A percentile compares a stretch with the other conserved stretches of the same genome.
Evolutionary conservation across 176 grass and related monocot genomes (phyloP).

Genomic region (Tillandsia fasciculata): DNA sequence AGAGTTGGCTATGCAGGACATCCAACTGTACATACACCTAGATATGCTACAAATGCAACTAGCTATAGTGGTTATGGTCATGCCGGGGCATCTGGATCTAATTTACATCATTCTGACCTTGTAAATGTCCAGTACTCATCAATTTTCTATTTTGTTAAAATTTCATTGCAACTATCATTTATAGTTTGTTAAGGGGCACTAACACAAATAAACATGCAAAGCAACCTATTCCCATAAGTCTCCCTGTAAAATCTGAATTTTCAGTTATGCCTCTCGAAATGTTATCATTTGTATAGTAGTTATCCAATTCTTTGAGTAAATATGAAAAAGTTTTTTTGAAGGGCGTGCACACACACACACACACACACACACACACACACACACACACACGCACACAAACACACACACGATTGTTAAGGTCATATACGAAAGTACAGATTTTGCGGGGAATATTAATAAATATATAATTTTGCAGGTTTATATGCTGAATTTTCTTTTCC

Average conservation of each 20-base stretch:
- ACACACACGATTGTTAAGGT: too few species aligned
- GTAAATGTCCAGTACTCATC: conserved; percentile 24
- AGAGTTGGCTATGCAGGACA: conserved; percentile 12
- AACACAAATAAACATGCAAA: too few species aligned
- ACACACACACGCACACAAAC: too few species aligned
- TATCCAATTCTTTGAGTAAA: too few species aligned
- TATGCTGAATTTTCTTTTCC: neutral
- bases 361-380: too few species aligned
- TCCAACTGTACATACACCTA: conserved; percentile 12
- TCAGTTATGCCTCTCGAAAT: too few species aligned
- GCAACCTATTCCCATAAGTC: too few species aligned
- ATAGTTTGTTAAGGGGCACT: too few species aligned
- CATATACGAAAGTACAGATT: neutral
- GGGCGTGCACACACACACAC: too few species aligned
- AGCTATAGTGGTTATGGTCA: conserved; percentile 17
- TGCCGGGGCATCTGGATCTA: conserved; percentile 33
- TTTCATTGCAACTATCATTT: neutral
- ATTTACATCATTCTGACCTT: conserved; percentile 37
- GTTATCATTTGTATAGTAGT: too few species aligned
- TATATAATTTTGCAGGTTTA: neutral
- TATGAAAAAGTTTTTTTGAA: too few species aligned
- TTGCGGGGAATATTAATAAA: neutral
- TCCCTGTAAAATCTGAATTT: too few species aligned
- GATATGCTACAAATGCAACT: conserved; percentile 25
- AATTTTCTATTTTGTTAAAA: conserved; percentile 8